A percentile compares a stretch with the other conserved stretches of the same genome.
Evolutionary conservation across 164 flowering plant genomes (phyloP).

Genomic region (Aristolochia californica): DNA sequence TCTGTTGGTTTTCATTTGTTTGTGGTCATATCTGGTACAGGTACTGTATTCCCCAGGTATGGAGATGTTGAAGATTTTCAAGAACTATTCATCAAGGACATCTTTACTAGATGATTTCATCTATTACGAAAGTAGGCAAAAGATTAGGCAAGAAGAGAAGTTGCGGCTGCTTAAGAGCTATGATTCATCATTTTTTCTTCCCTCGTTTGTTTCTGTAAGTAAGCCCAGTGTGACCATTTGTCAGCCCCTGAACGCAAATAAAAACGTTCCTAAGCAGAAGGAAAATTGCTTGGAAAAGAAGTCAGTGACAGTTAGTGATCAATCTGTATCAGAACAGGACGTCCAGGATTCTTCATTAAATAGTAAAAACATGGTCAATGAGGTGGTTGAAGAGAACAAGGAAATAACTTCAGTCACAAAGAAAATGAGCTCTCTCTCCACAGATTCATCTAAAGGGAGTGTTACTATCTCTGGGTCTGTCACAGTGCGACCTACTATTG

Average conservation of each 20-base stretch:
- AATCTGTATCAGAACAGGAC: slow-evolving; percentile 9
- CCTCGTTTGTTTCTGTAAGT: slow-evolving; percentile 30
- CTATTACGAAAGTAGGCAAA: slow-evolving; percentile 63
- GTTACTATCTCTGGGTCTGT: slow-evolving; percentile 4
- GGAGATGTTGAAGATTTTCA: slow-evolving; percentile 68
- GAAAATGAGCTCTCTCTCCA: slow-evolving; percentile 37
- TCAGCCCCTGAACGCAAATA: slow-evolving; percentile 14
- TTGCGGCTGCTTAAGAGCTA: slow-evolving; percentile 34
- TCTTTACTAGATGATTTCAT: slow-evolving; percentile 66
- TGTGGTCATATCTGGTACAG: slow-evolving; percentile 27
- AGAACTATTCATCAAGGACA: slow-evolving; percentile 33
- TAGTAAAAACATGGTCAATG: slow-evolving; percentile 3
- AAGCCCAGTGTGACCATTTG: slow-evolving; percentile 16
- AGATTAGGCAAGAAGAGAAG: slow-evolving; percentile 50
- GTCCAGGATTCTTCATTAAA: neutral
- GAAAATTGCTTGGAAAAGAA: slow-evolving; percentile 11
- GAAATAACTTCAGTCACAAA: slow-evolving; percentile 21
- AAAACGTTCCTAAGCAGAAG: slow-evolving; percentile 7
- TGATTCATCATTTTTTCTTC: slow-evolving; percentile 23
- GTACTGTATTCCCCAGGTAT: slow-evolving; percentile 48
- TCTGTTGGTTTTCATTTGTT: neutral
- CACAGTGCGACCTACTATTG: slow-evolving; percentile 8
- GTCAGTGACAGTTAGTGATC: slow-evolving; percentile 5
- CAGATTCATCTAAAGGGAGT: slow-evolving; percentile 15
- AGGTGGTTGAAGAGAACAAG: slow-evolving; percentile 16